Evolutionary conservation across 176 grass and related monocot species (phyloP).

Genomic region (Rhipidocladum racemiflorum): DNA sequence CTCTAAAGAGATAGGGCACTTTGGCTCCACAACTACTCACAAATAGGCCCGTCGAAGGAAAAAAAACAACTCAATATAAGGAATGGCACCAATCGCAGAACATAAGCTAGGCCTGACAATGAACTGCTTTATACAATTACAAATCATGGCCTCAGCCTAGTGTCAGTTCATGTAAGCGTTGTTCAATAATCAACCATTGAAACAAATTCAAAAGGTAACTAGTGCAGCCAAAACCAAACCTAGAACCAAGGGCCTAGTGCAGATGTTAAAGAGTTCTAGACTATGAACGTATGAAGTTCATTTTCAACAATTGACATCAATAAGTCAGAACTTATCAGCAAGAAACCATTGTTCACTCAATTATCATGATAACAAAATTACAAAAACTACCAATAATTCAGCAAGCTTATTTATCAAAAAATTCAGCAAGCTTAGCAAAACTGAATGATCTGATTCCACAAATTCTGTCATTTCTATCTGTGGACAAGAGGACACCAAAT

Average conservation of each 20-base stretch:
- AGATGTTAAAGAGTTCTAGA: not conserved
- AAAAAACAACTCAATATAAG: too few relatives aligned
- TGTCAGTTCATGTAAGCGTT: not conserved
- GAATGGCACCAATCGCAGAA: not conserved
- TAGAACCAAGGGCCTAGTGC: not conserved
- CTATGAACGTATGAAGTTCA: not conserved
- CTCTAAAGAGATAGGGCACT: not conserved
- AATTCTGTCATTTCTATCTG: not conserved
- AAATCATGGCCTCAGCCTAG: constrained; percentile 19
- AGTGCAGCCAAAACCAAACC: constrained; percentile 5
- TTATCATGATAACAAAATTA: not conserved
- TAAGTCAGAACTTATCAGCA: not conserved
- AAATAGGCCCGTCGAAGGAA: not conserved
- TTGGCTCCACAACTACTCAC: not conserved
- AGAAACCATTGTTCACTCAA: not conserved
- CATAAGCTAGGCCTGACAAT: not conserved
- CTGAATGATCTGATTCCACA: not conserved
- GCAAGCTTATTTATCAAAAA: not conserved
- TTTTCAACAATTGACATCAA: constrained; percentile 2
- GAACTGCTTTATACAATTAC: not conserved
- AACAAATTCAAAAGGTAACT: not conserved
- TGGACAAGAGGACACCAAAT: not conserved
- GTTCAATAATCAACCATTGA: not conserved
- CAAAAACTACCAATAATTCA: constrained; percentile 4
- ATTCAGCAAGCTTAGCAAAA: not conserved